Evolutionary conservation across 2,329 filamentous ascomycete genomes (phyloP), one percentile per base, ranked within the genome.

Genomic region (Tothia fuscella): DNA sequence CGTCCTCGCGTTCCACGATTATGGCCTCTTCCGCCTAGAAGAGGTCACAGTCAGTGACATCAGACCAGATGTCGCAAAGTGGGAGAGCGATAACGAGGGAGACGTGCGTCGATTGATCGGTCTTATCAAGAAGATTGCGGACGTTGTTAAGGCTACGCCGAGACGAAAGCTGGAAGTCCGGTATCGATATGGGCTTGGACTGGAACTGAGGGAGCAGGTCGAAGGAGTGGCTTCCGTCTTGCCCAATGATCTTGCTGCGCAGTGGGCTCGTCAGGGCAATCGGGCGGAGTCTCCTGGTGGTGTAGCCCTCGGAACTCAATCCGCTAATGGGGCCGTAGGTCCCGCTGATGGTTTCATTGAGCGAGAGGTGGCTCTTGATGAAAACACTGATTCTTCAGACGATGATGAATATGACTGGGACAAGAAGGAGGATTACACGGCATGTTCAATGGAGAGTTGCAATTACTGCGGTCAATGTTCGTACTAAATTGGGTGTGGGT

Each of bases 1-100:
- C 44, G 54, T 74, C 25, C 47, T 73, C 16, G 71, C 68, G 0
- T 70, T 66, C 44, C 71, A 76, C 48, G 46, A 62, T 6, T 50
- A 42, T 5, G 60, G 61, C 5, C 25, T 58, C 0, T 74, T 74
- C 49, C 40, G 61, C 13, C 51, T 65, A 12, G 45, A 58, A 4
- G 55, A 67, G 12, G 59, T 68, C 28, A 50, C 46, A n/a, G 51
- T 65, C 6, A 49, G 51, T 13, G 51, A 70, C 43, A 51, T 66
- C n/a, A 50, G 51, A 2, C 31, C 55, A 7, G 51, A 60, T 5
- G 42, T 70, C 0, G 34, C 52, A 9, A 35, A 50, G 3, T 74
- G 68, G 68, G 66, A 70, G 45, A 42, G 43, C 5, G 49, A 59
- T 2, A 61, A 71, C 12, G 37, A 56, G 13, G 40, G 47, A 5